Conservation (phyloP, 73 alveolate genomes). For the Paramecium bursaria region DNA sequence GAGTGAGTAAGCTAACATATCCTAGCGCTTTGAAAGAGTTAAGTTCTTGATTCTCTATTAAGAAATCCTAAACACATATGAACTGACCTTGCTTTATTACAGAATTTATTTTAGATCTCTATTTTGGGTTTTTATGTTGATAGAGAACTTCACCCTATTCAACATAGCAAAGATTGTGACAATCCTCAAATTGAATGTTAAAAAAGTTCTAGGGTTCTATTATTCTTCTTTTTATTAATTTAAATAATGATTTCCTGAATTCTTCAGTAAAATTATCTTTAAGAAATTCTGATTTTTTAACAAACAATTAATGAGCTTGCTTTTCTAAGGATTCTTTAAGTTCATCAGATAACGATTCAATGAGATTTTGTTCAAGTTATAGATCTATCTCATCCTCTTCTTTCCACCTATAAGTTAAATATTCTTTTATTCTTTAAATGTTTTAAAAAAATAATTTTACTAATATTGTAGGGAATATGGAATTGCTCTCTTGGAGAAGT, state of each 20-base stretch:
- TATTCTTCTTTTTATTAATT: slow-evolving; percentile 40
- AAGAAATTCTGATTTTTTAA: slow-evolving; percentile 29
- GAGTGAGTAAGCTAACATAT: slow-evolving; percentile 21
- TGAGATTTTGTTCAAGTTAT: slow-evolving; percentile 10
- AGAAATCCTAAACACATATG: slow-evolving; percentile 38
- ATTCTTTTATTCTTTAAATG: slow-evolving; percentile 17
- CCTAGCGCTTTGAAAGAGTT: slow-evolving; percentile 22
- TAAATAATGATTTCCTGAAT: slow-evolving; percentile 6
- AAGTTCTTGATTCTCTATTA: background rate
- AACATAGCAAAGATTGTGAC: slow-evolving; percentile 11
- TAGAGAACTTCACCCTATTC: slow-evolving; percentile 8
- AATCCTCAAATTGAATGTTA: background rate
- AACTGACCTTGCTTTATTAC: slow-evolving; percentile 27
- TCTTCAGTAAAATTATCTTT: slow-evolving; percentile 28
- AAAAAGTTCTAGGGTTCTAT: slow-evolving; percentile 16
- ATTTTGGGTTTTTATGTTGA: slow-evolving; percentile 19
- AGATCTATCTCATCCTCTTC: slow-evolving; percentile 57
- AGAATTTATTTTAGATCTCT: slow-evolving; percentile 18
- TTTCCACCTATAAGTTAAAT: slow-evolving; percentile 50
- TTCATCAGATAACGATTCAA: slow-evolving; percentile 47
- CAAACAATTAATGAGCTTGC: slow-evolving; percentile 32
- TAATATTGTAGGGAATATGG: slow-evolving; percentile 26
- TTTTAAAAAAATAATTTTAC: background rate
- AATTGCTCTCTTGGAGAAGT: background rate
- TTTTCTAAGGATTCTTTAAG: slow-evolving; percentile 29